Evolutionary conservation across 495 filamentous ascomycete species (phyloP).

Genomic region (Lasiosphaeria hispida): DNA sequence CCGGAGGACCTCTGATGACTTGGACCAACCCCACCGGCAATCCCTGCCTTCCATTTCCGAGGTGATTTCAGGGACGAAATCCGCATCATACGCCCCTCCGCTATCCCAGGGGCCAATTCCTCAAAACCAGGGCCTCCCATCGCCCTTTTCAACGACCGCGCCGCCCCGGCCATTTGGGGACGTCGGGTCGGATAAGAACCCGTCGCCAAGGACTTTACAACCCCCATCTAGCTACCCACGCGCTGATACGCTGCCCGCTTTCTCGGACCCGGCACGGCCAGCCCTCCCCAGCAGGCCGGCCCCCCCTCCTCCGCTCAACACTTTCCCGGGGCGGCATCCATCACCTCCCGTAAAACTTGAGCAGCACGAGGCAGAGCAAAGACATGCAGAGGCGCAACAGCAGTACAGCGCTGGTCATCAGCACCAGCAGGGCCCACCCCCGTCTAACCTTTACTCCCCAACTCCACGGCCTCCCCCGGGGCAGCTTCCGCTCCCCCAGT

Average conservation of each 20-base stretch:
- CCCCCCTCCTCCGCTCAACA: conserved; percentile 34
- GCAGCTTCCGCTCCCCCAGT: conserved; percentile 41
- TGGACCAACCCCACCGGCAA: conserved; percentile 41
- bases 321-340: conserved; percentile 28
- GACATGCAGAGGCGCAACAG: conserved; percentile 23
- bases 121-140: conserved; percentile 28
- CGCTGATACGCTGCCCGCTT: conserved; percentile 30
- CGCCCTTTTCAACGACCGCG: conserved; percentile 30
- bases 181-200: conserved; percentile 29
- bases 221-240: conserved; percentile 29
- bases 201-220: conserved; percentile 34
- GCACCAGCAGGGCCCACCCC: conserved; percentile 26
- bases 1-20: conserved; percentile 39
- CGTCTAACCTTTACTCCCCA: conserved; percentile 36
- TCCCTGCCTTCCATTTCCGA: conserved; percentile 51
- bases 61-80: conserved; percentile 42
- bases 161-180: conserved; percentile 30
- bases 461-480: conserved; percentile 39
- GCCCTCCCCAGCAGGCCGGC: conserved; percentile 26
- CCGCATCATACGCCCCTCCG: conserved; percentile 31
- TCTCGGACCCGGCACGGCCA: conserved; percentile 33
- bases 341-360: conserved; percentile 32
- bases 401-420: conserved; percentile 26
- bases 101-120: conserved; percentile 30
- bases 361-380: conserved; percentile 27